Conservation (phyloP, 2,329 filamentous ascomycete genomes). For the Nemania abortiva region DNA sequence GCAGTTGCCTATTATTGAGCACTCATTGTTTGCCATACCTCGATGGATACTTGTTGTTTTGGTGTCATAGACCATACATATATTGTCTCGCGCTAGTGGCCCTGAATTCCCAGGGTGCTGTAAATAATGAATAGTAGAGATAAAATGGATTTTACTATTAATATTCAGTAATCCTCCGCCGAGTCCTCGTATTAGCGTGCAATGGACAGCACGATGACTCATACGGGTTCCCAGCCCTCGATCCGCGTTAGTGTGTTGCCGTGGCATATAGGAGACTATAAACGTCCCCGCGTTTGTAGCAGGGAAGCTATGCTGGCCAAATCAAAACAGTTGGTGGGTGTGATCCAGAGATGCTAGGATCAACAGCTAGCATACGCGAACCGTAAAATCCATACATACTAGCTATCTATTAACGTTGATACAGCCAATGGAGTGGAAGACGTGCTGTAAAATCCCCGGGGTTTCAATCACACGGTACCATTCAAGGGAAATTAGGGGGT, state of each 20-base stretch:
- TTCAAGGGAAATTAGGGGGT: not conserved
- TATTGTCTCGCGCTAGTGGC: too few species aligned
- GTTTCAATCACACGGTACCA: slow-evolving; percentile 3
- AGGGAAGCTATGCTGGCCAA: not conserved
- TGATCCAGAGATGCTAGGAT: not conserved
- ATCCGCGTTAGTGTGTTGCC: not conserved
- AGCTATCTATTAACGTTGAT: not conserved
- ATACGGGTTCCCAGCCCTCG: not conserved
- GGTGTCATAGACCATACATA: too few species aligned
- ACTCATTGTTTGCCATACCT: too few species aligned
- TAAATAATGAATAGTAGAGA: too few species aligned
- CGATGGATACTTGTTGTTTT: too few species aligned
- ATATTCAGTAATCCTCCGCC: too few species aligned
- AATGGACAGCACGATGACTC: not conserved
- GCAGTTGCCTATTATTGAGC: too few species aligned
- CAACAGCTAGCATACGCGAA: not conserved
- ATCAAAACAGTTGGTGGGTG: not conserved
- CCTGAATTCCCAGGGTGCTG: too few species aligned
- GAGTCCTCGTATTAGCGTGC: not conserved
- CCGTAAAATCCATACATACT: not conserved
- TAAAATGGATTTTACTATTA: too few species aligned
- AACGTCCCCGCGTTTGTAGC: not conserved
- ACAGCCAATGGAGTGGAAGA: not conserved
- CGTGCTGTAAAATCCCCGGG: not conserved
- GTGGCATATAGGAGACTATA: not conserved